Evolutionary conservation across 2,329 filamentous ascomycete species (phyloP).

Genomic region (Nemania bipapillata): DNA sequence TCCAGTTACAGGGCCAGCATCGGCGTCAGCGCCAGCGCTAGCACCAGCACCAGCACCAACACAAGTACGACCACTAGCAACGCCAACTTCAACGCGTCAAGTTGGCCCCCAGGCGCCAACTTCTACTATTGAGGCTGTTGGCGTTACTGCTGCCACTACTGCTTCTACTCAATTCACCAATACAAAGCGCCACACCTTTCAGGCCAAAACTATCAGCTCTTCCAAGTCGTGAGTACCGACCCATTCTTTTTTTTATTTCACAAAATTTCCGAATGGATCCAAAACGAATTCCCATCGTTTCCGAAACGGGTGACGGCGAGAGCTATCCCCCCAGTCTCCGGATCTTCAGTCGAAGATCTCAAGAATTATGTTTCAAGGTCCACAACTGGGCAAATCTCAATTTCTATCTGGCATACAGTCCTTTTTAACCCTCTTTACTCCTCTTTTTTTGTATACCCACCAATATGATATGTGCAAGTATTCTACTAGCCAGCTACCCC

Average conservation of each 20-base stretch:
- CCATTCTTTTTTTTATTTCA: slow-evolving; percentile 27
- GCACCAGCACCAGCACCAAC: neutral
- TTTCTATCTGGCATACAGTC: neutral
- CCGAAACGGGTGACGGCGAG: slow-evolving; percentile 4
- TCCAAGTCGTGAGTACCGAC: slow-evolving; percentile 44
- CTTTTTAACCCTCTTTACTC: neutral
- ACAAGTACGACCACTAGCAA: neutral
- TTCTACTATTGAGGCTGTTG: no score
- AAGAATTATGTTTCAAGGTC: neutral
- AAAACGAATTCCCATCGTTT: slow-evolving; percentile 28
- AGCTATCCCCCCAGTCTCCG: slow-evolving; percentile 20
- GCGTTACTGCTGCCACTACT: no score
- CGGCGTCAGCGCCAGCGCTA: slow-evolving; percentile 11
- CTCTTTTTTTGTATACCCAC: neutral
- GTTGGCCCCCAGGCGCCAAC: slow-evolving; percentile 17
- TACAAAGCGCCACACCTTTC: slow-evolving; percentile 16
- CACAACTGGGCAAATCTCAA: neutral
- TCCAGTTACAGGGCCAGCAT: slow-evolving; percentile 18
- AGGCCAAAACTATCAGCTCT: slow-evolving; percentile 29
- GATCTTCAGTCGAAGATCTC: slow-evolving; percentile 18
- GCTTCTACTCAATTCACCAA: slow-evolving; percentile 12
- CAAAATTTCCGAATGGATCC: slow-evolving; percentile 37
- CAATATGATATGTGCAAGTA: slow-evolving; percentile 18
- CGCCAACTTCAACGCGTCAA: slow-evolving; percentile 12
- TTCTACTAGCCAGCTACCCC: neutral